Evolutionary conservation across 2,329 filamentous ascomycete species (phyloP), one percentile per base, ranked within the genome.

Genomic region (Apiospora pterosperma): DNA sequence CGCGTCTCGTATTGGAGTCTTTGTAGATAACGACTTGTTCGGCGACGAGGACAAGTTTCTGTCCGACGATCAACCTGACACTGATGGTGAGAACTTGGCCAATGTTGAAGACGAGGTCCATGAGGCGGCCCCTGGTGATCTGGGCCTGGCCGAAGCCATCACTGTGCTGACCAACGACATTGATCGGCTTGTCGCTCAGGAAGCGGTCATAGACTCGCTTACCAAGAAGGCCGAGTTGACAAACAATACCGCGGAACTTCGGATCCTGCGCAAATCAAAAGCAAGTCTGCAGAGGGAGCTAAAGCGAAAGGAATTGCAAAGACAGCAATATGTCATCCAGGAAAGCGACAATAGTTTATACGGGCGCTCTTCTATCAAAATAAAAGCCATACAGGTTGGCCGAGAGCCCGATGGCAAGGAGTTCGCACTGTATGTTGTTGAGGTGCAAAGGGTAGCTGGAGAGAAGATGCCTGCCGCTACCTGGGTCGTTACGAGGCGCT

Each of bases 321-420:
- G 94, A 62, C 96, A 97, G 76, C 96, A 99, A 75, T 99, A 99
- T 71, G 92, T 97, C 58, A 89, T 98, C 8, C 96, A 99, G 77
- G 96, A 99, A 78, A 97, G 93, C 74, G 96, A 99, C 76, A 99
- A 97, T 76, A 97, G 93, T 76, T 83, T 99, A 28, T 98, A 97
- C 73, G 96, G 96, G 2, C 91, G 95, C 21, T 95, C 96, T 2
- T 92, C 89, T 0, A 88, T 98, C 71, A 91, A 87, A 71, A 97
- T 99, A 75, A 96, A 96, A 73, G 92, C 92, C 0, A 94, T 97
- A 63, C 93, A 97, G 79, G 92, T 97, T 16, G 95, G 93, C 6
- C 90, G 89, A 67, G 96, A 98, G 69, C 91, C 95, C 34, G 94
- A 97, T 71, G 95, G 95, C 7, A 91, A 93, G 71, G 96, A 99